Conservation (phyloP, 2,329 filamentous ascomycete species). For the Fusarium subglutinans region DNA sequence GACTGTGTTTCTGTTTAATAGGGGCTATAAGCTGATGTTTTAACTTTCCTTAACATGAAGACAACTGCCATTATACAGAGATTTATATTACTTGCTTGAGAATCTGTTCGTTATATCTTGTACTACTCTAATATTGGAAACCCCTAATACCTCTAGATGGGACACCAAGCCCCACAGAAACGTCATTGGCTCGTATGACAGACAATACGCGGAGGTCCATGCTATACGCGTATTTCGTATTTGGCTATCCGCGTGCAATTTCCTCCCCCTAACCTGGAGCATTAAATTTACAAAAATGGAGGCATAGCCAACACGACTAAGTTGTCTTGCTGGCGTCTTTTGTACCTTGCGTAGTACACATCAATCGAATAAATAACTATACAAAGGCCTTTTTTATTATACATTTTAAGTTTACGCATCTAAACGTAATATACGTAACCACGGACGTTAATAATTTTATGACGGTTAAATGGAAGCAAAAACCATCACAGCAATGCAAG, state of each 20-base stretch:
- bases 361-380: neutral
- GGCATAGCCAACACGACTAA: neutral
- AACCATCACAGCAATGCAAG: neutral
- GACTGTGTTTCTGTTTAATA: fast-evolving
- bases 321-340: neutral
- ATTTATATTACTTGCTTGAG: fast-evolving
- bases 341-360: neutral
- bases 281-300: neutral
- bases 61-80: too few species aligned
- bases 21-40: fast-evolving
- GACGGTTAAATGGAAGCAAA: fast-evolving
- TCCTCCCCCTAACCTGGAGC: neutral
- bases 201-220: neutral
- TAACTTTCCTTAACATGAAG: fast-evolving
- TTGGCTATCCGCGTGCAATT: neutral
- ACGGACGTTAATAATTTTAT: fast-evolving
- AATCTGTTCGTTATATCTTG: neutral
- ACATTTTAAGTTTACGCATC: neutral
- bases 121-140: neutral
- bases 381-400: too few species aligned
- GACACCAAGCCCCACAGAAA: neutral
- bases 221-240: neutral
- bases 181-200: neutral
- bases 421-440: fast-evolving
- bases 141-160: neutral